Evolutionary conservation across 345 rosid genomes (phyloP).

Genomic region (Boechera divaricarpa): DNA sequence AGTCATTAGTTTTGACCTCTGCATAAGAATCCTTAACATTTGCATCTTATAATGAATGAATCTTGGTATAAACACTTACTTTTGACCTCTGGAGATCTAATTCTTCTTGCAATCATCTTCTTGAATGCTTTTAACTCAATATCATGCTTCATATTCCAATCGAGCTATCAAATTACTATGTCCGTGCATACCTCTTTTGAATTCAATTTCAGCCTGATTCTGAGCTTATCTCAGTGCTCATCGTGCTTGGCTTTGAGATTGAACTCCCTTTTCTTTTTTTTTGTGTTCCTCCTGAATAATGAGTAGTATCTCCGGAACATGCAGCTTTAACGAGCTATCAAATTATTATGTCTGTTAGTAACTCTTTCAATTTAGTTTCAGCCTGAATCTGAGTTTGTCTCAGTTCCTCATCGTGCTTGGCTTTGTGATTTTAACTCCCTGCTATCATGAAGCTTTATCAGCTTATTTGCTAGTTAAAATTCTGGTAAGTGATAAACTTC

Average conservation of each 20-base stretch:
- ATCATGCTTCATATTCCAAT: constrained; percentile 48
- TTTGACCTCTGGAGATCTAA: constrained; percentile 73
- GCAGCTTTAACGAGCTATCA: constrained; percentile 1
- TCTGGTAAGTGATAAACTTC: constrained; percentile 13
- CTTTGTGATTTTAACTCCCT: constrained; percentile 62
- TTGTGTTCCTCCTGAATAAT: no score
- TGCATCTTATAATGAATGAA: background rate
- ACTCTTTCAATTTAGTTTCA: constrained; percentile 49
- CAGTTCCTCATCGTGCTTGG: constrained; percentile 62
- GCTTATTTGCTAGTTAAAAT: constrained; percentile 20
- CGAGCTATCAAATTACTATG: no score
- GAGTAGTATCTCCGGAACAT: no score
- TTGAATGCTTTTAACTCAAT: constrained; percentile 69
- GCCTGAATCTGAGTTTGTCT: constrained; percentile 65
- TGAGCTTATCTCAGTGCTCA: background rate
- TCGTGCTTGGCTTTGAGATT: background rate
- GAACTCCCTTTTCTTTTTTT: no score
- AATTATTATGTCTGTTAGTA: background rate
- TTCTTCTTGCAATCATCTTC: constrained; percentile 85
- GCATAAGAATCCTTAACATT: background rate
- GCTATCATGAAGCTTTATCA: constrained; percentile 50
- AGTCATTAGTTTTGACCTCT: background rate
- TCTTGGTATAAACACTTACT: constrained; percentile 47
- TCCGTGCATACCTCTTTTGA: no score
- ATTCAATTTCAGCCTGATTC: background rate